Base-by-base conservation (phyloP, 129 eudicot species). In the Flaveria robusta region DNA sequence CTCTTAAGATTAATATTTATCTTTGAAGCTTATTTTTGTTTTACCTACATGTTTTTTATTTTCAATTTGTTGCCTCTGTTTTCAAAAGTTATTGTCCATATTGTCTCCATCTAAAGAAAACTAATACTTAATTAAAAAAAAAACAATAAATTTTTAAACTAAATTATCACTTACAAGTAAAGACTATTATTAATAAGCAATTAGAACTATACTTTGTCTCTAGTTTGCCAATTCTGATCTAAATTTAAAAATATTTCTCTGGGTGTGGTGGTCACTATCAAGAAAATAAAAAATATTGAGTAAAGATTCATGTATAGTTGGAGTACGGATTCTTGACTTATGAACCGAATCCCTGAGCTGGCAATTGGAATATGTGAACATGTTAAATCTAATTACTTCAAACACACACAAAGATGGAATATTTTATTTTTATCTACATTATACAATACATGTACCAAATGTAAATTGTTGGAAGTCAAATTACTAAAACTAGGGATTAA, bases 351-450 rank as follows among this genome's bases (percentile, higher is more conserved):
- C 16, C 24, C 0, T 66, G 34, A 50, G 83, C 31, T 80, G 79
- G 69, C 74, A 65, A 41, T 42, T 72, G 26, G 68, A 65, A 73
- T 73, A 55, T 56, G 55, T 73, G 79, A 80, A 73, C 79, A 34
- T 80, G 79, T 50, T 71, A 50, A 23, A 31, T 64, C 68, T 10
- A 72, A 31, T 41, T 6, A 12, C 46, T 13, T 60, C 23, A 69
- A 50, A 64, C 13, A 8, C 54, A 20, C 55, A 66, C 29, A 55
- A 26, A 63, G 52, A 20, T 45, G 13, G 23, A 27, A 39, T 29
- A 26, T 26, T 46, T 5, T 29, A 18, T 56, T 22, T 14, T 9
- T 43, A 9, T 43, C 9, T 43, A 43, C 13, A 43, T 43, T 10
- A 43, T 43, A 43, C 49, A 43, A 43, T 43, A 43, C 49, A 43